A percentile compares a stretch with the other conserved stretches of the same genome.
Conservation (phyloP, 257 asterid species). For the Ehretia macrophylla region DNA sequence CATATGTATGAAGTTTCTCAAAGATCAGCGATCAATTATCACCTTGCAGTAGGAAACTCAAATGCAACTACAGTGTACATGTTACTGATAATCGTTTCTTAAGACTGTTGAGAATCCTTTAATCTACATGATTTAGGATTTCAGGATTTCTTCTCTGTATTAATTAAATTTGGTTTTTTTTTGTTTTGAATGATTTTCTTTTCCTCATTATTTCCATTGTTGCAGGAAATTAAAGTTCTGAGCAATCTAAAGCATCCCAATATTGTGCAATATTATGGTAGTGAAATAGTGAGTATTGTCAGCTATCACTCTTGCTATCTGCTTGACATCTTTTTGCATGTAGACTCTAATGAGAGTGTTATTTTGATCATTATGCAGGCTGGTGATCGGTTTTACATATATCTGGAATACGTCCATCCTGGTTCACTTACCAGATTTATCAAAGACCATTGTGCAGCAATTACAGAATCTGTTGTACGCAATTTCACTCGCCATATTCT, state of each 20-base stretch:
- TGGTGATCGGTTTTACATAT: constrained; percentile 72
- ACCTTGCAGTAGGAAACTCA: too few species aligned
- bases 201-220: background rate
- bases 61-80: too few species aligned
- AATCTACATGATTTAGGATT: too few species aligned
- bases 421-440: constrained; percentile 80
- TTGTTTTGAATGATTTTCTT: background rate
- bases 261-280: constrained; percentile 84
- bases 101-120: too few species aligned
- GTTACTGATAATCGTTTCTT: too few species aligned
- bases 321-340: background rate
- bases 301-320: background rate
- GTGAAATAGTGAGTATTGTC: constrained; percentile 63
- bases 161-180: background rate
- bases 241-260: constrained; percentile 83
- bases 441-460: constrained; percentile 77
- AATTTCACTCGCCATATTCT: constrained; percentile 92
- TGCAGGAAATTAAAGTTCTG: constrained; percentile 86
- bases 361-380: constrained; percentile 33
- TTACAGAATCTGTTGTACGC: constrained; percentile 81
- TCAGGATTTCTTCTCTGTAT: too few species aligned
- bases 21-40: too few species aligned
- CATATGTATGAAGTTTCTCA: too few species aligned
- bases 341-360: too few species aligned
- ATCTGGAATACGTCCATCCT: constrained; percentile 91